phyloP scores from a whole-genome alignment of 1,284 basidiomycete species.

The Somion occarium region DNA sequence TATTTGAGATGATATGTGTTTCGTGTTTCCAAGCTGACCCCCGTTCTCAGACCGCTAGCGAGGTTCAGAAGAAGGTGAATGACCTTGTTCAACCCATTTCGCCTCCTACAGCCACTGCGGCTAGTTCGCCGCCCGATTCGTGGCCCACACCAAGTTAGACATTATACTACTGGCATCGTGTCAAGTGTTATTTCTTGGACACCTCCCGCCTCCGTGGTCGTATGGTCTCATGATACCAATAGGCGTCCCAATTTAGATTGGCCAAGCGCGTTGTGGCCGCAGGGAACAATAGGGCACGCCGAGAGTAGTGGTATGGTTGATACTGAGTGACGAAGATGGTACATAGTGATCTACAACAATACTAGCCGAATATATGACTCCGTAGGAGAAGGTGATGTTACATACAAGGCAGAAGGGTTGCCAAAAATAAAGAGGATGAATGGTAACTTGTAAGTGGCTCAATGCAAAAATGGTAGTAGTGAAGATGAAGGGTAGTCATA shows the following conservation, averaged over 20 bases:
- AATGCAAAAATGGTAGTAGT: constrained; percentile 4
- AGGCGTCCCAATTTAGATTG: no score
- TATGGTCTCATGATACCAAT: no score
- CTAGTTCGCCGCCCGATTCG: constrained; percentile 2
- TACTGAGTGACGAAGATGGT: constrained; percentile 2
- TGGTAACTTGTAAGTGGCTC: neutral
- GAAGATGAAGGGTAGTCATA: neutral
- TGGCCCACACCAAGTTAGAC: no score
- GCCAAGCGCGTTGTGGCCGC: no score
- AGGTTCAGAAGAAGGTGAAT: constrained; percentile 70
- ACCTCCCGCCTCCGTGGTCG: no score
- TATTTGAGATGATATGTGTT: constrained; percentile 25
- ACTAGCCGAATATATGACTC: neutral
- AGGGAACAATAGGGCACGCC: neutral
- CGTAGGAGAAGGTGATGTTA: constrained; percentile 7
- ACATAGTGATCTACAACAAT: constrained; percentile 2
- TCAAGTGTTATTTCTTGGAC: no score
- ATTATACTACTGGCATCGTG: no score
- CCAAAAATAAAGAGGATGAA: constrained; percentile 1
- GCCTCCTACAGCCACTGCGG: constrained; percentile 12
- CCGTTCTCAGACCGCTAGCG: constrained; percentile 50
- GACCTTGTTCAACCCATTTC: constrained; percentile 49
- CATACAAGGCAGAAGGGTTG: constrained; percentile 8
- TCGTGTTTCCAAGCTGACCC: neutral
- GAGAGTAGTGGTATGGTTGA: neutral